Evolutionary conservation across 2,329 filamentous ascomycete genomes (phyloP), one percentile per base, ranked within the genome.

Genomic region (Aspergillus hiratsukae): DNA sequence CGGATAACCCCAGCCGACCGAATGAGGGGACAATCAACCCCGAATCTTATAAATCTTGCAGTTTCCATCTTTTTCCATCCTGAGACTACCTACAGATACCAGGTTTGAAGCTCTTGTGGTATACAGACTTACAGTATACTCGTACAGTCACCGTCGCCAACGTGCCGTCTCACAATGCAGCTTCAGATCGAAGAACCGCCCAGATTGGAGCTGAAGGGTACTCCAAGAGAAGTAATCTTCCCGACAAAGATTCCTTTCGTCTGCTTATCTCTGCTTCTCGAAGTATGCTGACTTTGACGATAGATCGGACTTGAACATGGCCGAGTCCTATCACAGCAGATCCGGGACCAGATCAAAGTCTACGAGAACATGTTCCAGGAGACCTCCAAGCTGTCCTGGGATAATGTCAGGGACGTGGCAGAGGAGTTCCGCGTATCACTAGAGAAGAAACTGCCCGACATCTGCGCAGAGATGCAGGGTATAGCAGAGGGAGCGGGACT

Each of bases 301-400:
- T 41, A 82, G 80, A 82, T 83, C 48, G 80, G 80, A 51, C 55
- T 74, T 45, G 68, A 75, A 41, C 80, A 83, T 64, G 80, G 80
- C 49, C 59, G 58, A 4, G 60, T 68, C 10, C 75, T 80, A 1
- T 65, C 62, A 6, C 19, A 61, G 0, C 73, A 80, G 37, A 76
- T 83, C 45, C 54, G 55, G 3, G 68, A 75, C 55, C 74, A 74
- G 53, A 77, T 83, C 49, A 60, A 59, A 48, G 78, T 82, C 69
- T 83, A 83, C 63, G 69, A 73, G 0, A 59, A 59, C 2, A 74
- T 81, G 48, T 83, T 83, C 67, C 56, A 73, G 25, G 62, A 76
- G 35, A 79, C 76, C n/a, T 75, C 77, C 49, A 75, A 77, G 27
- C 64, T 80, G 55, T 65, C 71, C 46, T 82, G 80, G 80, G 59